These are phyloP conservation scores for Marchantia paleacea DNA, from an alignment of 225 moss, liverwort and hornwort species.

Conservation along the genomic window DNA sequence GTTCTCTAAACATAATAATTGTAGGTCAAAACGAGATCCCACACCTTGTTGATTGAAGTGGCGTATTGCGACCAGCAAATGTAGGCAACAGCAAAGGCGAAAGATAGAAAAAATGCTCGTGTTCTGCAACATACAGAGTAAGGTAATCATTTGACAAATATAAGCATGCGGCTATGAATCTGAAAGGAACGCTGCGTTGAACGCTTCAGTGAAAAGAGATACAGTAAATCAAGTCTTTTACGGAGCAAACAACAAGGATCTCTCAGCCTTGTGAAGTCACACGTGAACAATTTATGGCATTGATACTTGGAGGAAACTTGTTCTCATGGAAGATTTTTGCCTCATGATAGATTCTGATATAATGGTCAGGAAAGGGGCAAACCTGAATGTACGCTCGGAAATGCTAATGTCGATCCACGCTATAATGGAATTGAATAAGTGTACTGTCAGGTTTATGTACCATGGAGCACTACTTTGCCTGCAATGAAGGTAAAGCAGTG, in stretches of 20 bases:
- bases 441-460: constrained; percentile 20
- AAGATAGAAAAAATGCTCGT: neutral
- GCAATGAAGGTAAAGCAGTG: neutral
- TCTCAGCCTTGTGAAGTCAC: no score
- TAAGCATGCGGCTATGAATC: no score
- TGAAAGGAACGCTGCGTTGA: no score
- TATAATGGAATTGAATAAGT: constrained; percentile 18
- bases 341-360: no score
- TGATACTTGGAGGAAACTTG: no score
- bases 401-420: constrained; percentile 21
- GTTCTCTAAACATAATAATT: no score
- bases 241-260: no score
- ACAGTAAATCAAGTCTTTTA: no score
- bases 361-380: neutral
- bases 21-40: neutral
- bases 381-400: constrained; percentile 21
- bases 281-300: no score
- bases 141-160: no score
- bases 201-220: no score
- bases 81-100: constrained; percentile 1
- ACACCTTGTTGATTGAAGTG: constrained; percentile 21
- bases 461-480: constrained; percentile 18
- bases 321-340: no score
- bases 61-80: constrained; percentile 26
- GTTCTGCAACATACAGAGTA: constrained; percentile 5